These are phyloP conservation scores for Solanum tacnaense DNA, from an alignment of 257 asterid genomes.

Conservation along the genomic window DNA sequence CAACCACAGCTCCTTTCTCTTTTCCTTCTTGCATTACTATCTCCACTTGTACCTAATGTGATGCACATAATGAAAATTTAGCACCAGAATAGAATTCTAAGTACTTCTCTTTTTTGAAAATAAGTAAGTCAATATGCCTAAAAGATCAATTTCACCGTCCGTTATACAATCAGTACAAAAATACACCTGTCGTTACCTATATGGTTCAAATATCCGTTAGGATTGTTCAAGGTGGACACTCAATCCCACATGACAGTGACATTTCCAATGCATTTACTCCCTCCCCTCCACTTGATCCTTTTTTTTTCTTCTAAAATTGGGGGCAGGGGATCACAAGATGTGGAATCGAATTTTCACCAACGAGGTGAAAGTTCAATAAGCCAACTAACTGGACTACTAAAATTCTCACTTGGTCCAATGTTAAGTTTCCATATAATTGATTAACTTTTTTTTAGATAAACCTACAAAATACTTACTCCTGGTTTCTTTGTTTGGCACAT, in stretches of 20 bases:
- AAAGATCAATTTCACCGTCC: neutral
- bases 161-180: neutral
- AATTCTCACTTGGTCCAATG: neutral
- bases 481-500: conserved; percentile 47
- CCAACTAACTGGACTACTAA: neutral
- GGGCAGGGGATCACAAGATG: neutral
- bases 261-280: neutral
- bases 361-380: neutral
- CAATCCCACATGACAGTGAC: neutral
- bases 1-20: conserved; percentile 54
- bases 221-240: neutral
- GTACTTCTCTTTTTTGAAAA: neutral
- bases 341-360: neutral
- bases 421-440: neutral
- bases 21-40: conserved; percentile 48
- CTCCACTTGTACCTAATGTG: conserved; percentile 59
- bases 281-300: neutral
- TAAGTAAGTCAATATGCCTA: neutral
- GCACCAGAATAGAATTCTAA: neutral
- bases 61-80: neutral
- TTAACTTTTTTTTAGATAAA: neutral
- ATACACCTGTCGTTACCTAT: neutral
- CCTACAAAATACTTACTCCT: conserved; percentile 26
- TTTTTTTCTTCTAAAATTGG: neutral
- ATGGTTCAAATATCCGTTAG: neutral